Base-by-base conservation (phyloP, 495 filamentous ascomycete species). In the Xylaria longipes region DNA sequence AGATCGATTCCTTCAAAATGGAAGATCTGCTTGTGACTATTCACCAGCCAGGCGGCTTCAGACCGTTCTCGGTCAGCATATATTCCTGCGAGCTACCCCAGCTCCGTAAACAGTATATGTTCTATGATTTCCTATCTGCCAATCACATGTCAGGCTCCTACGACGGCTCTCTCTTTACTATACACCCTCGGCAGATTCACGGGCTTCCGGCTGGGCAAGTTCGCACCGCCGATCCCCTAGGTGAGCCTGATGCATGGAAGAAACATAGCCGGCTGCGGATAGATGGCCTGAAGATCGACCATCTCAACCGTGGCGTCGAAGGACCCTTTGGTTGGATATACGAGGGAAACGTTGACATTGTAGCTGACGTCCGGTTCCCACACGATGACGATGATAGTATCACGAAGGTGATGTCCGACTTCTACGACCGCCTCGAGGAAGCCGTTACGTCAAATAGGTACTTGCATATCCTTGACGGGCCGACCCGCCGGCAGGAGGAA, bases 301-400 rank as follows among this genome's bases (percentile, higher is more conserved):
- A 99, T 79, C 85, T 99, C 3, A 99, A 99, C 76, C 91, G 94
- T 43, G 95, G 96, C 39, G 92, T 97, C 6, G 90, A 96, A 72
- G 97, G 96, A 0, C 96, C 95, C 0, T 98, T 99, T 78, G 95
- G 93, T 0, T 99, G 96, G 96, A 99, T 99, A 48, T 91, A 95
- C 75, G 92, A 97, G 80, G 96, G 96, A 9, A 95, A 93, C 65
- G 96, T 99, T 48, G 97, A 99, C 78, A 97, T 99, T 67, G 92
- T 98, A 22, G 93, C 97, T 7, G 97, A 99, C 73, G 89, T 98
- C 66, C 93, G 96, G 89, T 91, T 99, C 72, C 96, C 96, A 4
- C 86, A 89, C 3, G 96, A 97, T 37, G 89, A 89, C 52, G 91
- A 97, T 62, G 93, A 94, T 72, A 92, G 94, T 71, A 89, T 98